These are phyloP conservation scores for Metschnikowia sp. DNA, from an alignment of 805 yeast species.

Conservation along the genomic window DNA sequence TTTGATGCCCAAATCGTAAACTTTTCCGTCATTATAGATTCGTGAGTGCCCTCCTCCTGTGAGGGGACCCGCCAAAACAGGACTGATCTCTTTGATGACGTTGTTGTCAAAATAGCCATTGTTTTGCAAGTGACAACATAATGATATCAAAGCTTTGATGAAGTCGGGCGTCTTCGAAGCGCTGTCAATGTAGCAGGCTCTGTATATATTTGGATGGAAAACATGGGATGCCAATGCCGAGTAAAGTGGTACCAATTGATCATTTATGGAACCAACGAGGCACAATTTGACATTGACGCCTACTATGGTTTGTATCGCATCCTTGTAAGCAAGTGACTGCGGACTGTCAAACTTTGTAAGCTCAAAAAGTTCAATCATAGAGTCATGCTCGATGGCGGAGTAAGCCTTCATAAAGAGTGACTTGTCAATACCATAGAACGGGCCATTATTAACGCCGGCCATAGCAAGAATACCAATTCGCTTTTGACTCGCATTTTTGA, in stretches of 20 bases:
- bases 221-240: slow-evolving; percentile 81
- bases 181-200: slow-evolving; percentile 88
- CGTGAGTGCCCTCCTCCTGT: slow-evolving; percentile 96
- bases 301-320: slow-evolving; percentile 62
- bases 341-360: slow-evolving; percentile 73
- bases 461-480: slow-evolving; percentile 76
- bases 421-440: slow-evolving; percentile 87
- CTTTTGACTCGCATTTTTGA: slow-evolving; percentile 37
- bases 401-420: slow-evolving; percentile 81
- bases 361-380: slow-evolving; percentile 81
- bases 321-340: slow-evolving; percentile 68
- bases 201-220: slow-evolving; percentile 82
- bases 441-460: slow-evolving; percentile 97
- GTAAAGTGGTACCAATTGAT: slow-evolving; percentile 89
- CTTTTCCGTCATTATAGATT: slow-evolving; percentile 80
- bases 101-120: slow-evolving; percentile 82
- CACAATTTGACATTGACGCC: slow-evolving; percentile 71
- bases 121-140: slow-evolving; percentile 73
- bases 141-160: slow-evolving; percentile 66
- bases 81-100: slow-evolving; percentile 76
- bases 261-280: slow-evolving; percentile 86
- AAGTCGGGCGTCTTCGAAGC: slow-evolving; percentile 76
- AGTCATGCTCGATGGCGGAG: slow-evolving; percentile 84
- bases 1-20: slow-evolving; percentile 74
- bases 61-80: slow-evolving; percentile 67